Evolutionary conservation across 371 early-diverging fungal genomes (phyloP).

Genomic region (Mucor sp.): DNA sequence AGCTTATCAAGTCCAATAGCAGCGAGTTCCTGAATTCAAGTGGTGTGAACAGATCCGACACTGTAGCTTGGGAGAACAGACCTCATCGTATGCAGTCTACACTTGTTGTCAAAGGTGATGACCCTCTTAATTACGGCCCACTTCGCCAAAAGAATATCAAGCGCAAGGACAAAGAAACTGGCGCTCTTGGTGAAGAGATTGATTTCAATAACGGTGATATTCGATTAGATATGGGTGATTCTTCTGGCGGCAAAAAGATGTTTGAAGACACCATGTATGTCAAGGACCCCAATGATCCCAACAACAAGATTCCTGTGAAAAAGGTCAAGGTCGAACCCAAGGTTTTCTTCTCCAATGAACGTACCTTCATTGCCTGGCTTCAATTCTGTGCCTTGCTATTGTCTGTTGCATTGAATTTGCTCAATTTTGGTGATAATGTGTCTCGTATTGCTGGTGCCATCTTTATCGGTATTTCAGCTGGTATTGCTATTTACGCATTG

Average conservation of each 20-base stretch:
- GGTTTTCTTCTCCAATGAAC: slow-evolving; percentile 99
- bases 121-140: slow-evolving; percentile 29
- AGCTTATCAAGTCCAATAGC: background rate
- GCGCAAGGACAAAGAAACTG: slow-evolving; percentile 4
- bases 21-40: background rate
- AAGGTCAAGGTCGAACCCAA: slow-evolving; percentile 98
- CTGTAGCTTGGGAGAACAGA: slow-evolving; percentile 14
- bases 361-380: slow-evolving; percentile 96
- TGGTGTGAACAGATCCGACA: background rate
- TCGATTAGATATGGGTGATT: slow-evolving; percentile 19
- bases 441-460: slow-evolving; percentile 75
- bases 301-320: slow-evolving; percentile 46
- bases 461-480: slow-evolving; percentile 62
- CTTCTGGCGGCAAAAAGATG: slow-evolving; percentile 3
- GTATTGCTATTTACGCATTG: slow-evolving; percentile 58
- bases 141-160: slow-evolving; percentile 4
- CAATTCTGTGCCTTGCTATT: slow-evolving; percentile 78
- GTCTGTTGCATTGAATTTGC: slow-evolving; percentile 77
- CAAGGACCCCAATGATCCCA: slow-evolving; percentile 25
- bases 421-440: slow-evolving; percentile 84
- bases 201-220: slow-evolving; percentile 26
- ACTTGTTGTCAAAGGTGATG: slow-evolving; percentile 21
- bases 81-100: slow-evolving; percentile 33
- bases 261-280: slow-evolving; percentile 20
- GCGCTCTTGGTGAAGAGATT: slow-evolving; percentile 26